phyloP scores from a whole-genome alignment of 306 rosid genomes.

The Lathyrus tuberosus region DNA sequence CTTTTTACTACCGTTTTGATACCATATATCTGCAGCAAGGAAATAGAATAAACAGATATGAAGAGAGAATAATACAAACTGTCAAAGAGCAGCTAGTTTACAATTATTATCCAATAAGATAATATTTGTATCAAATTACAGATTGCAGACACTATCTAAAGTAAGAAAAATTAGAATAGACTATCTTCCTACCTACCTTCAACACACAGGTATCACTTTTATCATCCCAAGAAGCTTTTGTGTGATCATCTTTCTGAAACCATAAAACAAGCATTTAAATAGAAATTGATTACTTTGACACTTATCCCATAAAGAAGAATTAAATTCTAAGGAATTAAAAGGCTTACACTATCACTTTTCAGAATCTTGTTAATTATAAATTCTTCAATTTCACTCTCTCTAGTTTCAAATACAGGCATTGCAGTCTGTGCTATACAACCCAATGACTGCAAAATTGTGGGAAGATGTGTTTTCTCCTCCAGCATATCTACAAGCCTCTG shows the following conservation, averaged over 20 bases:
- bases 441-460: constrained; percentile 92
- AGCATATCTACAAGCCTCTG: constrained; percentile 98
- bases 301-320: constrained; percentile 37
- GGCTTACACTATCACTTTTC: constrained; percentile 70
- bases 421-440: constrained; percentile 99
- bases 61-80: constrained; percentile 11
- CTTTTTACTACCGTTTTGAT: constrained; percentile 94
- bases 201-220: constrained; percentile 82
- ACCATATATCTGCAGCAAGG: constrained; percentile 72
- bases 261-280: constrained; percentile 40
- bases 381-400: constrained; percentile 87
- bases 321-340: constrained; percentile 30
- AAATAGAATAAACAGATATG: constrained; percentile 3
- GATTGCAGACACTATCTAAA: constrained; percentile 8
- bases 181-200: constrained; percentile 63
- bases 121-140: not conserved
- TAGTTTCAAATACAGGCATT: constrained; percentile 98
- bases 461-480: constrained; percentile 90
- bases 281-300: constrained; percentile 35
- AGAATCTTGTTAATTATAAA: constrained; percentile 81
- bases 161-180: constrained; percentile 27
- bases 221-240: constrained; percentile 74
- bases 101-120: constrained; percentile 29
- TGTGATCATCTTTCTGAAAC: constrained; percentile 69
- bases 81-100: constrained; percentile 23